Percentiles rank a stretch among this genome's conserved stretches.
These are phyloP conservation scores for Fusarium sp. DNA, from an alignment of 2,329 filamentous ascomycete genomes.

Conservation along the genomic window DNA sequence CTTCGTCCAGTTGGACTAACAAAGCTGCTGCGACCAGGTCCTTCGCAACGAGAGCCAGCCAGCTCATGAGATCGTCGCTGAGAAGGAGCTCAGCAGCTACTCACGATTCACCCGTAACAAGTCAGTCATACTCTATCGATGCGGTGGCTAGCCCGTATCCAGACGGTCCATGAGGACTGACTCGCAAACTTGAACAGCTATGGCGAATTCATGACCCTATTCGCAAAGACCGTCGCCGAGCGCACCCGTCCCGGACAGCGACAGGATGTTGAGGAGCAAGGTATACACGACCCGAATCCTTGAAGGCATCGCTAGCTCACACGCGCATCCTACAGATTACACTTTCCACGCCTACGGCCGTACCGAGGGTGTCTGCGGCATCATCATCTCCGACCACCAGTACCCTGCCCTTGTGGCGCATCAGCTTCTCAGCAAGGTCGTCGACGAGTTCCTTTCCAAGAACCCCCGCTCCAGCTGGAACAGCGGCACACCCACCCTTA, in stretches of 20 bases:
- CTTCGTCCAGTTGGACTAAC: constrained; percentile 42
- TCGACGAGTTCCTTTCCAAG: constrained; percentile 86
- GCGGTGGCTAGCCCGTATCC: constrained; percentile 2
- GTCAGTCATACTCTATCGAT: constrained; percentile 58
- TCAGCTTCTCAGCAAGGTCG: constrained; percentile 85
- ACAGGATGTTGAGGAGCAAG: constrained; percentile 87
- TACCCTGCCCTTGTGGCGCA: constrained; percentile 86
- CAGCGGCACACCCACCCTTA: constrained; percentile 65
- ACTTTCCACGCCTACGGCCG: constrained; percentile 84
- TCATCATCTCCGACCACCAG: constrained; percentile 82
- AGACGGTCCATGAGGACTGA: constrained; percentile 14
- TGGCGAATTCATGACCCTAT: constrained; percentile 82
- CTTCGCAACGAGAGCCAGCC: constrained; percentile 84
- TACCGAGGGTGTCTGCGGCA: constrained; percentile 79
- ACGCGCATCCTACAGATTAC: constrained; percentile 63
- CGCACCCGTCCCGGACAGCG: constrained; percentile 83
- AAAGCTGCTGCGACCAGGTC: constrained; percentile 67
- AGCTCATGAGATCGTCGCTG: constrained; percentile 80
- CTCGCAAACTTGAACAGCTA: constrained; percentile 52
- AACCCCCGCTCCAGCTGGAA: constrained; percentile 79
- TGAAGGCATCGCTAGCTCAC: constrained; percentile 32
- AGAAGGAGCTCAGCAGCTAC: constrained; percentile 83
- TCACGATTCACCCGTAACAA: constrained; percentile 82
- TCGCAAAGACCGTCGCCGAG: constrained; percentile 89
- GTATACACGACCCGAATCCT: constrained; percentile 54